Evolutionary conservation across 2,329 filamentous ascomycete species (phyloP), one percentile per base, ranked within the genome.

Genomic region (Stenocarpella maydis): DNA sequence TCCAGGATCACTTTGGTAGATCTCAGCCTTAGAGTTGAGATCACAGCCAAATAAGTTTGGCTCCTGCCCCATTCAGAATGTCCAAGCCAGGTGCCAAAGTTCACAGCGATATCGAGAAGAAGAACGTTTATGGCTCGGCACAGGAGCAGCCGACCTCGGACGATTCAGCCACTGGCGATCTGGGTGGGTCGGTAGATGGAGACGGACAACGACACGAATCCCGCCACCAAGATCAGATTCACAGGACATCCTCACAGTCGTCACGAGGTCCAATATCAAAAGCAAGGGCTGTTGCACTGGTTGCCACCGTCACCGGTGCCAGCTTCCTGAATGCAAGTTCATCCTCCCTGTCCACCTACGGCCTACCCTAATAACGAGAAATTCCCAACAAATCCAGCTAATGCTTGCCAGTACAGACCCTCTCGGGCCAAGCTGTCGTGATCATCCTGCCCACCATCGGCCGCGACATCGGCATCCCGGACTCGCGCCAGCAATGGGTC

Each of bases 381-480:
- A 39, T 47, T 71, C 75, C 34, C 76, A 58, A 55, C 14, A 10
- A 21, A 26, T 17, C 1, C 8, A 61, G 12, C 58, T 63, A 37
- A 63, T 7, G 14, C 4, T 5, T 37, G 5, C 28, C 58, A 8
- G 37, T 0, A 34, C 69, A 87, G 87, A 88, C 85, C 2, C 80
- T 90, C 58, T 87, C 86, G 2, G 82, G 84, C 3, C 88, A 90
- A 75, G 82, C 86, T 2, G 84, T 88, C 4, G 86, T 91, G 69
- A 90, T 91, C 71, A 86, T 90, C 61, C 80, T 91, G 19, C 89
- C 89, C 0, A 85, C 84, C n/a, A 90, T 91, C 41, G 87, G 87
- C 45, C 74, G 80, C 31, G 85, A 85, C 14, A 80, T 91, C 5
- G 71, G 77, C 64, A 88, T 91, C 24, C 89, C 89, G 0, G 84